A percentile compares a stretch with the other conserved stretches of the same genome.
Evolutionary conservation across 306 rosid species (phyloP).

Genomic region (Citrullus mucosospermus): DNA sequence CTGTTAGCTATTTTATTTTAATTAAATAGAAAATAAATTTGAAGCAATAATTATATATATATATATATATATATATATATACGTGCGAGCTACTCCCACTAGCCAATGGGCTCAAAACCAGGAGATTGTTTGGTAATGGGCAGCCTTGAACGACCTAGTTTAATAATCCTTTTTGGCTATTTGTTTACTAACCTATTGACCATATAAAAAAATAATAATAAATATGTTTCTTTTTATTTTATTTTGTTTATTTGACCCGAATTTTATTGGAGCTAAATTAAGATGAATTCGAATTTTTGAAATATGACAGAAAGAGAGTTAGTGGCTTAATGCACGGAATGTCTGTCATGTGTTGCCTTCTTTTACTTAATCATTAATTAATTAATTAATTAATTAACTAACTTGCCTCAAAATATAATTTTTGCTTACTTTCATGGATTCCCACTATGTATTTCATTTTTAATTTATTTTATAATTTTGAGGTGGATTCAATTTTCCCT

Average conservation of each 20-base stretch:
- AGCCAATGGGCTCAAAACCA: background rate
- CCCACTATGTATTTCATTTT: background rate
- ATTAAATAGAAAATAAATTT: background rate
- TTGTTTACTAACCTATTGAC: background rate
- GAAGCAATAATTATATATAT: no score
- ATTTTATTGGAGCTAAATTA: background rate
- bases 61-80: background rate
- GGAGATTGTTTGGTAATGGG: background rate
- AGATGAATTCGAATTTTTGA: background rate
- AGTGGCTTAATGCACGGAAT: slow-evolving; percentile 9
- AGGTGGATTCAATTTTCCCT: background rate
- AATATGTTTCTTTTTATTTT: background rate
- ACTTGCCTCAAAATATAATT: background rate
- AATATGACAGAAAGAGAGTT: background rate
- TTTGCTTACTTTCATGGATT: background rate
- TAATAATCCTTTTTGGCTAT: background rate
- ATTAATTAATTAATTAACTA: background rate
- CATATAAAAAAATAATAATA: background rate
- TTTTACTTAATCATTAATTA: background rate
- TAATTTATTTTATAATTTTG: background rate
- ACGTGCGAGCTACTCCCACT: background rate
- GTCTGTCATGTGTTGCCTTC: background rate
- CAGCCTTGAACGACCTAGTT: background rate
- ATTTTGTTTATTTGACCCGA: background rate
- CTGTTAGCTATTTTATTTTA: background rate